Base-by-base conservation (phyloP, 768 basidiomycete species). In the Fomitopsis serialis region DNA sequence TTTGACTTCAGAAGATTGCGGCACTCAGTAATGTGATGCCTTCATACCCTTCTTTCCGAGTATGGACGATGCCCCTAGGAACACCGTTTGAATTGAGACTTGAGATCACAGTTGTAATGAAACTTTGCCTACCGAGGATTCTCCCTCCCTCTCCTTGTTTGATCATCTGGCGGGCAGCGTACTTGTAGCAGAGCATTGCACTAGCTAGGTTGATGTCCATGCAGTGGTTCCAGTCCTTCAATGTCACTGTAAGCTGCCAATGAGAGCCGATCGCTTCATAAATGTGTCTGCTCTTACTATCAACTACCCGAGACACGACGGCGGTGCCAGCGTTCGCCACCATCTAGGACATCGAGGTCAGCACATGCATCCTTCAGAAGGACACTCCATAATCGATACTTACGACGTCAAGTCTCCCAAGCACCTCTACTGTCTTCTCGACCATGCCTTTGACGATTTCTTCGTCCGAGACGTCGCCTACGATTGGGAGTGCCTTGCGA, bases 341-440 rank as follows among this genome's bases (percentile, higher is more conserved):
- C 62, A 66, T 65, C 65, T 66, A 37, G 9, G 19, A 13, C 17
- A 12, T 7, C n/a, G 8, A 45, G 78, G 78, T 15, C 76, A 74
- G 55, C 79, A 73, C 17, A 80, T 53, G 1, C 70, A 58, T 1
- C 77, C 78, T 9, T 2, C 9, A 15, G 32, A 2, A 11, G 43
- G 58, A 0, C 43, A 40, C 1, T 62, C 61, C 1, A 80, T 58
- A 45, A 5, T 5, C 44, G 8, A 17, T 21, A 13, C 23, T 22
- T 47, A 80, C 80, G 32, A 78, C 77, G 55, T 79, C 75, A 19
- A 82, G 54, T 2, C 72, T 60, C 1, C 78, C 80, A 9, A 79
- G 63, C 8, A 57, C 54, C 8, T 63, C 40, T 1, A 65, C 60
- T 12, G 61, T 58, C 0, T 52, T 50, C 2, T 64, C 63, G 2